phyloP scores from a whole-genome alignment of 768 basidiomycete genomes.

The Hericium coralloides region DNA sequence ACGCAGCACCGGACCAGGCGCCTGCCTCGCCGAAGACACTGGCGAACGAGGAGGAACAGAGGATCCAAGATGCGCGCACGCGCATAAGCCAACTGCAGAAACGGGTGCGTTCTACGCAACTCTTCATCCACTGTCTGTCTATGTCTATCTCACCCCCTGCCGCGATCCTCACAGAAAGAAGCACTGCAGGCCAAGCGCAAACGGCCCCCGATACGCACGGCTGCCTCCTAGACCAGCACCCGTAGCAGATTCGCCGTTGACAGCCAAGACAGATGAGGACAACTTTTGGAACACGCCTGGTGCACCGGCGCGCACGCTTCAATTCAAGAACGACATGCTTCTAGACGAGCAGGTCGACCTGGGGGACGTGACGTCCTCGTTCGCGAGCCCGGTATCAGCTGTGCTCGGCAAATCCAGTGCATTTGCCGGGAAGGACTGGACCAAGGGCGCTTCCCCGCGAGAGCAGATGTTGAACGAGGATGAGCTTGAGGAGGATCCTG shows the following conservation, averaged over 20 bases:
- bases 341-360: constrained; percentile 57
- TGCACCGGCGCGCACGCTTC: constrained; percentile 46
- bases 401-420: not conserved
- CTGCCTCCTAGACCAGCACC: constrained; percentile 15
- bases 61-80: constrained; percentile 33
- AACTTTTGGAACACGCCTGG: constrained; percentile 57
- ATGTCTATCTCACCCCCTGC: not conserved
- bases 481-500: not conserved
- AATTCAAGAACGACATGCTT: constrained; percentile 53
- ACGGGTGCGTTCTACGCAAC: constrained; percentile 21
- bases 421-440: not conserved
- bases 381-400: constrained; percentile 33
- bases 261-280: constrained; percentile 31
- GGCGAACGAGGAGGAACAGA: constrained; percentile 31
- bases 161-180: constrained; percentile 18
- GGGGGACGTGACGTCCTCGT: constrained; percentile 28
- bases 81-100: constrained; percentile 32
- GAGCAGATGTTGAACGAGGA: not conserved
- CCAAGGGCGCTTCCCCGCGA: not conserved
- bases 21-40: constrained; percentile 21
- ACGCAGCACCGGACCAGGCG: constrained; percentile 15
- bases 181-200: constrained; percentile 14
- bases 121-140: not conserved
- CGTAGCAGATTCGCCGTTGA: constrained; percentile 14
- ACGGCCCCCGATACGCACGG: constrained; percentile 6